Conservation (phyloP, 495 filamentous ascomycete genomes). For the Neurospora sp. region DNA sequence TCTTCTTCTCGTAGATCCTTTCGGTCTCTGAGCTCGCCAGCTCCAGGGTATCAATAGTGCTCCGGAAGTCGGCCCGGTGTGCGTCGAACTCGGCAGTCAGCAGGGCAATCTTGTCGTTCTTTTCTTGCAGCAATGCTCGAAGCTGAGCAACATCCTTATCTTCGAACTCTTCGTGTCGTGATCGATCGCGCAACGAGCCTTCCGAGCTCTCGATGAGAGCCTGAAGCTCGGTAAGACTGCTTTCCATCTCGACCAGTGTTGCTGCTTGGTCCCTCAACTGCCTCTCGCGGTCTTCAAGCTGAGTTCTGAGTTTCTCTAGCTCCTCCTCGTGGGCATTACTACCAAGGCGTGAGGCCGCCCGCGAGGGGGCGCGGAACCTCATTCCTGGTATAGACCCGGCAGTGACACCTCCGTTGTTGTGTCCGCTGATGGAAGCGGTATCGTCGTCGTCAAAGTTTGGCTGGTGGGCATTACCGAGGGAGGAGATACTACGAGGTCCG, state of each 20-base stretch:
- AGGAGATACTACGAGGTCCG: conserved; percentile 45
- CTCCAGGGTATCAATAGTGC: conserved; percentile 93
- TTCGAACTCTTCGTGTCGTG: conserved; percentile 48
- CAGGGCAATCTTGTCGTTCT: conserved; percentile 90
- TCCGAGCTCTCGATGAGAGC: conserved; percentile 50
- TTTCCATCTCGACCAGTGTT: conserved; percentile 77
- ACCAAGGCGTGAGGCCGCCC: conserved; percentile 12
- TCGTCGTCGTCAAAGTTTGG: conserved; percentile 44
- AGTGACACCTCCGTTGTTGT: not conserved
- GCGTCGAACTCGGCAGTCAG: conserved; percentile 91
- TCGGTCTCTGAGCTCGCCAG: conserved; percentile 95
- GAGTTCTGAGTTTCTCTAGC: conserved; percentile 50
- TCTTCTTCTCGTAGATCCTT: conserved; percentile 88
- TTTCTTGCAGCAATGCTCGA: conserved; percentile 75
- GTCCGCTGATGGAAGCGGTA: conserved; percentile 27
- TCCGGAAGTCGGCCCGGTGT: conserved; percentile 91
- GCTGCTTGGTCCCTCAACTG: conserved; percentile 80
- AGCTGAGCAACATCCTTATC: conserved; percentile 69
- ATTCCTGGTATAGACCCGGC: not conserved
- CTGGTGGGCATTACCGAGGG: conserved; percentile 33
- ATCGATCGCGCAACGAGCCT: conserved; percentile 25
- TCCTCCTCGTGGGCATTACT: conserved; percentile 46
- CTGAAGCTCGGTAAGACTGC: conserved; percentile 63
- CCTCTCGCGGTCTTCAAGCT: conserved; percentile 75
- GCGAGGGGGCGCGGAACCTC: conserved; percentile 18